A percentile compares a stretch with the other conserved stretches of the same genome.
Evolutionary conservation across 129 eudicot species (phyloP).

Genomic region (Calendula officinalis): DNA sequence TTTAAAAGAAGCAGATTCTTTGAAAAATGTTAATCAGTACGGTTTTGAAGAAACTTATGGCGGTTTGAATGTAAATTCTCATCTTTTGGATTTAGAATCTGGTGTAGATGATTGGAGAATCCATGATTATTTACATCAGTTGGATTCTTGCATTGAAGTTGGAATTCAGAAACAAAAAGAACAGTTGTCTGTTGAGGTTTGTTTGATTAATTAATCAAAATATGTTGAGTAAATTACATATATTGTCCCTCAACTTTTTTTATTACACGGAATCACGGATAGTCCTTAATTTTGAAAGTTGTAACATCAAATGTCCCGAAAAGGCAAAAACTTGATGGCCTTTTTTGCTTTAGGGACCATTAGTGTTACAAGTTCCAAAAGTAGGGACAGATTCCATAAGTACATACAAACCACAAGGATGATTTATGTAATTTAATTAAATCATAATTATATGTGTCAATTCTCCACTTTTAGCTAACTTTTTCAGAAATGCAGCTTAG

Average conservation of each 20-base stretch:
- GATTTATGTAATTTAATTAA: too few relatives aligned
- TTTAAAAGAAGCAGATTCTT: constrained; percentile 78
- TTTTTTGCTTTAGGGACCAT: too few relatives aligned
- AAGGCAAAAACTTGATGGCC: too few relatives aligned
- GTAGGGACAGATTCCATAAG: too few relatives aligned
- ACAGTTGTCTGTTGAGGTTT: constrained; percentile 69
- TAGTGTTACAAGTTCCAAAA: too few relatives aligned
- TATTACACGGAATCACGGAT: too few relatives aligned
- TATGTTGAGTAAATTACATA: too few relatives aligned
- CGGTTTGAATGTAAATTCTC: constrained; percentile 39
- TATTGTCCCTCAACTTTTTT: constrained; percentile 17
- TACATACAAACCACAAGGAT: too few relatives aligned
- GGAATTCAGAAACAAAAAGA: constrained; percentile 91
- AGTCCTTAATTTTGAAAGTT: too few relatives aligned
- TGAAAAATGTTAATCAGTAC: constrained; percentile 51
- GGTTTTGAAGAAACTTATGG: constrained; percentile 63
- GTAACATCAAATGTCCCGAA: too few relatives aligned
- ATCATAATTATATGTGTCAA: too few relatives aligned
- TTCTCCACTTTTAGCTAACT: too few relatives aligned
- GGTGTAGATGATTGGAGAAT: constrained; percentile 79
- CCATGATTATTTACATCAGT: constrained; percentile 63
- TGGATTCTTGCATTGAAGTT: constrained; percentile 69
- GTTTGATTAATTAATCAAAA: constrained; percentile 20
- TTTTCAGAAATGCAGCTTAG: constrained; percentile 58
- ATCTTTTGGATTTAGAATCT: constrained; percentile 59